Base-by-base conservation (phyloP, 441 rosid species). In the Pelargonium cotyledonis region DNA sequence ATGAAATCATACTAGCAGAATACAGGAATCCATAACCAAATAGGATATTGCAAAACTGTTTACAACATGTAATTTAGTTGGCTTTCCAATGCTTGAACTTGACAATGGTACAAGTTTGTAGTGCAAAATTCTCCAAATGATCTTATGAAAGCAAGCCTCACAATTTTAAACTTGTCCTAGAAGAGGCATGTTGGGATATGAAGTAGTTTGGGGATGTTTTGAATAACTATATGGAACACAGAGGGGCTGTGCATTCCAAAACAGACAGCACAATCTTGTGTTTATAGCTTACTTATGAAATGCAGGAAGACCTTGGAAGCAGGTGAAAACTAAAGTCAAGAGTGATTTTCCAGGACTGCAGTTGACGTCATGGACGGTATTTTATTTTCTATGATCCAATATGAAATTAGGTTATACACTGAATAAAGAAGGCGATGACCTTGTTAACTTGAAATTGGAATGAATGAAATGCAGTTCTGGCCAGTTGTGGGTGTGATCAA, bases 401-500 rank as follows among this genome's bases (percentile, higher is more conserved):
- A 35, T 49, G 35, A 46, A 63, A 57, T 31, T 11, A 23, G 11
- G 44, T 8, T 19, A 31, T 6, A 64, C 19, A 10, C 26, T 41
- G 69, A 23, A 41, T 58, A 65, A 77, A 47, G 53, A 57, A 46
- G 53, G 57, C 1, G 14, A 16, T 60, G 31, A 14, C 5, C 18
- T 70, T 6, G 53, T 63, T 44, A 43, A 1, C 40, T 68, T 21
- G 19, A 23, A 62, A 69, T 61, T 61, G 73, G 18, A 47, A 72
- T 63, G 51, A 43, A 70, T 53, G 72, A 53, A 60, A 67, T 79
- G 80, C 89, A 94, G 97, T 88, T 91, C 83, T 89, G 96, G 89
- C 99, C 97, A 0, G 84, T 88, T 10, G 91, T 88, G 55, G 95
- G 97, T 44, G 91, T 96, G 99, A 49, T 94, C 67, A 94, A 94